These are phyloP conservation scores for Alternaria gansuensis DNA, from an alignment of 2,329 filamentous ascomycete genomes.

Conservation along the genomic window DNA sequence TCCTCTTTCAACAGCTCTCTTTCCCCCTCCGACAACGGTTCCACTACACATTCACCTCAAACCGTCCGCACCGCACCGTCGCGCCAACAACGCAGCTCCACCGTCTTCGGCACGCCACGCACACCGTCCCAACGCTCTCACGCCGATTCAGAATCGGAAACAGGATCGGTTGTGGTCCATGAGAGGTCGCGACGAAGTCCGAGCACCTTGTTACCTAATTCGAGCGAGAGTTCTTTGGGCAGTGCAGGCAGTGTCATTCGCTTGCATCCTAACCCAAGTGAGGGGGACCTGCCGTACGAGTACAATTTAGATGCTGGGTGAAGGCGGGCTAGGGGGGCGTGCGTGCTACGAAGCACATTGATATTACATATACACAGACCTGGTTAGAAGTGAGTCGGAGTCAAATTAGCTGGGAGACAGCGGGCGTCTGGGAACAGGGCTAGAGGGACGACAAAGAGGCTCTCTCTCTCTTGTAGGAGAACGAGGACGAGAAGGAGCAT, in stretches of 20 bases:
- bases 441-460: neutral
- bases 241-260: conserved; percentile 39
- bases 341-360: neutral
- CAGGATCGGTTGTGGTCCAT: conserved; percentile 38
- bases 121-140: conserved; percentile 39
- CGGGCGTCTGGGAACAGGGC: too few species aligned
- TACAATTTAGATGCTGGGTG: conserved; percentile 32
- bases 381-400: neutral
- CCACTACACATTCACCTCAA: conserved; percentile 35
- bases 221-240: conserved; percentile 42
- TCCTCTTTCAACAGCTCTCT: conserved; percentile 30
- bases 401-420: neutral
- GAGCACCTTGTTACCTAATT: conserved; percentile 44
- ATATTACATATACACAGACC: neutral
- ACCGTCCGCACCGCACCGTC: conserved; percentile 46
- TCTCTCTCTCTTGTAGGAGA: too few species aligned
- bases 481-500: neutral
- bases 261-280: conserved; percentile 35
- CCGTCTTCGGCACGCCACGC: conserved; percentile 35
- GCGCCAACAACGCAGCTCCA: conserved; percentile 33
- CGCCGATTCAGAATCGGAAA: conserved; percentile 31
- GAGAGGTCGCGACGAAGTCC: conserved; percentile 36
- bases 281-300: conserved; percentile 48
- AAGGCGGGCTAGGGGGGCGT: neutral
- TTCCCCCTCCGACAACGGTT: conserved; percentile 22